These are phyloP conservation scores for Aspergillus avenaceus DNA, from an alignment of 495 filamentous ascomycete species.

Conservation along the genomic window DNA sequence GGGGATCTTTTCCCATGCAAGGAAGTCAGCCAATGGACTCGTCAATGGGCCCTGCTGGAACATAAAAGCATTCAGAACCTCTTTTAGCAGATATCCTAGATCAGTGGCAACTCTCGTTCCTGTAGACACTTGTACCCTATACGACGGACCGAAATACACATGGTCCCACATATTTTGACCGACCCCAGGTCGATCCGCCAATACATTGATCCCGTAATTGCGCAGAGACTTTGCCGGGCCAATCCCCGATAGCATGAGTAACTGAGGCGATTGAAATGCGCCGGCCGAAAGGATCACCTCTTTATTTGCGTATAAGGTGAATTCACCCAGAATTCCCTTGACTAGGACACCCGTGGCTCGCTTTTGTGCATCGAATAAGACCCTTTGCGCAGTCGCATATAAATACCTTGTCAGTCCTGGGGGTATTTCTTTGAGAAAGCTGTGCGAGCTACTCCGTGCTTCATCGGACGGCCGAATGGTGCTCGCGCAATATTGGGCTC, in stretches of 20 bases:
- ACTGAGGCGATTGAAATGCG: conserved; percentile 32
- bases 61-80: conserved; percentile 8
- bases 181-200: conserved; percentile 42
- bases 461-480: conserved; percentile 33
- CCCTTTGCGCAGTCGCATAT: conserved; percentile 20
- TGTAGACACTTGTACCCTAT: conserved; percentile 21
- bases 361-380: conserved; percentile 20
- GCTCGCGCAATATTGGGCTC: conserved; percentile 28
- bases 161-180: conserved; percentile 49
- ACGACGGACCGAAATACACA: conserved; percentile 17
- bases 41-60: conserved; percentile 27
- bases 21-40: conserved; percentile 33
- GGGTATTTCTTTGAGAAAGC: conserved; percentile 21
- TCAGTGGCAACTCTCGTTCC: conserved; percentile 14
- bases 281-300: conserved; percentile 56
- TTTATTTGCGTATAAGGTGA: conserved; percentile 33
- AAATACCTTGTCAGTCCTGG: conserved; percentile 14
- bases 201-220: conserved; percentile 33
- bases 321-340: not conserved
- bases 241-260: conserved; percentile 27
- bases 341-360: conserved; percentile 22
- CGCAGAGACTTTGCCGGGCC: conserved; percentile 35
- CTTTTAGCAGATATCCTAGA: conserved; percentile 6
- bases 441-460: conserved; percentile 31
- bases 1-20: conserved; percentile 51